Evolutionary conservation across 1,284 basidiomycete species (phyloP).

Genomic region (Stygiomarasmius scandens): DNA sequence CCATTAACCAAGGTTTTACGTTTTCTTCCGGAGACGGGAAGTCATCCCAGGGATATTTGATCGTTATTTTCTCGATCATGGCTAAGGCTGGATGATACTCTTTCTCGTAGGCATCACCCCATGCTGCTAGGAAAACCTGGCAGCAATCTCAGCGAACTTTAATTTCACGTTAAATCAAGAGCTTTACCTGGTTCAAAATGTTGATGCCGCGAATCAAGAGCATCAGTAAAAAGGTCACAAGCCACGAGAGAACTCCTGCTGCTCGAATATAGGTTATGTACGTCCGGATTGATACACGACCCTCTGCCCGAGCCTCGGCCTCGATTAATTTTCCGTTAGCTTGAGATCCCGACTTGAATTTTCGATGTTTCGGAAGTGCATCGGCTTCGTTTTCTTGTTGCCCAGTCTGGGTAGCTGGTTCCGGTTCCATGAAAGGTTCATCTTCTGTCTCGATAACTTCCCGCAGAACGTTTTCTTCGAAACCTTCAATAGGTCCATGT

Average conservation of each 20-base stretch:
- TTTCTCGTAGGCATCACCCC: constrained; percentile 64
- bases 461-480: constrained; percentile 56
- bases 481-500: constrained; percentile 57
- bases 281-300: constrained; percentile 58
- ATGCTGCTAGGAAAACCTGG: constrained; percentile 64
- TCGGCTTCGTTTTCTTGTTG: constrained; percentile 45
- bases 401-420: constrained; percentile 20
- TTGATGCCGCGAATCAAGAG: constrained; percentile 58
- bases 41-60: constrained; percentile 42
- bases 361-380: constrained; percentile 6
- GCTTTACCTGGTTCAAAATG: constrained; percentile 58
- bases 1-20: constrained; percentile 66
- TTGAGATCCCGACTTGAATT: constrained; percentile 4
- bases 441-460: constrained; percentile 55
- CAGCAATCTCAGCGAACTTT: constrained; percentile 2
- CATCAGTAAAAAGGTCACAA: constrained; percentile 55
- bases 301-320: constrained; percentile 65
- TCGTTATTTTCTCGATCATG: constrained; percentile 16
- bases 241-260: constrained; percentile 60
- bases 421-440: constrained; percentile 29
- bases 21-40: constrained; percentile 60
- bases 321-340: constrained; percentile 61
- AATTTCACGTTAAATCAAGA: constrained; percentile 3
- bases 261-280: constrained; percentile 66
- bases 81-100: constrained; percentile 25